These are phyloP conservation scores for Zygosaccharomyces pseudobailii DNA, from an alignment of 1,139 yeast species.

Conservation along the genomic window DNA sequence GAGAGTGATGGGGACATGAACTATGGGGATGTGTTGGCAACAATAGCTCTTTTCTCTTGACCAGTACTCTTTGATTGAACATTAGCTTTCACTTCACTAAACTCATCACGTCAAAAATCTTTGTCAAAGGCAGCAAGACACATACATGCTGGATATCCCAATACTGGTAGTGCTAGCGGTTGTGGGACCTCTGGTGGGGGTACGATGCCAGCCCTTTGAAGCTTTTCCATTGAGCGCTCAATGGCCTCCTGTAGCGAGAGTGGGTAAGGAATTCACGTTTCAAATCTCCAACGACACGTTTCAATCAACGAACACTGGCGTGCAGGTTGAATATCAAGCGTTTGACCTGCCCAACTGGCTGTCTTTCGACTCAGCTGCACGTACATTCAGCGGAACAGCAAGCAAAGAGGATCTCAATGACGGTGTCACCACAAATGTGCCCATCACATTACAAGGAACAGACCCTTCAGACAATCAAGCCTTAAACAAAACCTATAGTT, in stretches of 20 bases:
- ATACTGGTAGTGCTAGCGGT: constrained; percentile 8
- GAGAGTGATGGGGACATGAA: neutral
- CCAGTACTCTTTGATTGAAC: neutral
- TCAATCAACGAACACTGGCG: constrained; percentile 42
- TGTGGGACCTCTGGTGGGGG: constrained; percentile 5
- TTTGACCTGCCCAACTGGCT: constrained; percentile 72
- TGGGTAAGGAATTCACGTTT: constrained; percentile 58
- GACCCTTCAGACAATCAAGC: constrained; percentile 50
- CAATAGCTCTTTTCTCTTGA: neutral
- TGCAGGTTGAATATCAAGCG: constrained; percentile 51
- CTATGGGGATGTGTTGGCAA: neutral
- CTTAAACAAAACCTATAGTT: constrained; percentile 44
- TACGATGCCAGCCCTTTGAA: constrained; percentile 40
- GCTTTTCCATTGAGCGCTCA: constrained; percentile 83
- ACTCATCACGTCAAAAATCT: neutral
- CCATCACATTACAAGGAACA: constrained; percentile 54
- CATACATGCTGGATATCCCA: constrained; percentile 7
- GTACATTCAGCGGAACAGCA: constrained; percentile 72
- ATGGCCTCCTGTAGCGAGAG: constrained; percentile 81
- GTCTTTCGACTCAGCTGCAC: constrained; percentile 54
- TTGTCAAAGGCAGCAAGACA: neutral
- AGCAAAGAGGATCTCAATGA: constrained; percentile 41
- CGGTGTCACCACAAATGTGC: constrained; percentile 35
- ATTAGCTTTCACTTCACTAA: neutral
- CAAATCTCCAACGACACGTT: constrained; percentile 70